phyloP scores from a whole-genome alignment of 169 alveolate species.

The Plasmodium cynomolgi region DNA sequence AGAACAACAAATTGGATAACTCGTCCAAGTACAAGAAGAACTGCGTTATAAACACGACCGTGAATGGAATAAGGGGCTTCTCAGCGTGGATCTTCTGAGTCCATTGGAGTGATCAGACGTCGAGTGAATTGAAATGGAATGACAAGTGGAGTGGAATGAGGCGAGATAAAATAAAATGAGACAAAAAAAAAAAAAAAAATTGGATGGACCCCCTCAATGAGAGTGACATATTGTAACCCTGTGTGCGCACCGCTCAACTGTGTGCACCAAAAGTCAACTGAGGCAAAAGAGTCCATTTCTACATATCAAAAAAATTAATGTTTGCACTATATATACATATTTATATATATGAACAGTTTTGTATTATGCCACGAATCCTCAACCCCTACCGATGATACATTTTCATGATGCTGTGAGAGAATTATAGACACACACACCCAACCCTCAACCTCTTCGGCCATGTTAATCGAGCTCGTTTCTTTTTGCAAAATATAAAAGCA shows the following conservation, averaged over 20 bases:
- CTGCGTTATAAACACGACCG: constrained; percentile 45
- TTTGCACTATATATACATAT: constrained; percentile 3
- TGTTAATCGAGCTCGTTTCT: not conserved
- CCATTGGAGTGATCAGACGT: not conserved
- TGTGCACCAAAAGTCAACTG: not conserved
- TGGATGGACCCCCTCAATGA: not conserved
- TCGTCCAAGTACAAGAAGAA: constrained; percentile 11
- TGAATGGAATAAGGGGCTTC: constrained; percentile 42
- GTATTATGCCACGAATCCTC: not conserved
- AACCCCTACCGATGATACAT: not conserved
- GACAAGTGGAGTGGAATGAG: not conserved
- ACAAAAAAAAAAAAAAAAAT: not conserved
- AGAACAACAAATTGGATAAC: constrained; percentile 6
- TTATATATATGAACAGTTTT: not conserved
- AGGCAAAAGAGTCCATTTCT: not conserved
- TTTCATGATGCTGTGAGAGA: not conserved
- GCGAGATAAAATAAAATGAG: not conserved
- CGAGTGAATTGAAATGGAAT: not conserved
- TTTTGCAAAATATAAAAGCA: not conserved
- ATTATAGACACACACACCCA: not conserved
- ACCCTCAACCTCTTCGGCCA: not conserved
- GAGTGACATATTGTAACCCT: not conserved
- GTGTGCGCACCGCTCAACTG: not conserved
- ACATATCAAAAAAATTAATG: not conserved
- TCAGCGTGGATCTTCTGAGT: constrained; percentile 62